Percentiles rank a stretch among this genome's conserved stretches.
phyloP scores from a whole-genome alignment of 1,284 basidiomycete species.

The Boletus holoroseus region DNA sequence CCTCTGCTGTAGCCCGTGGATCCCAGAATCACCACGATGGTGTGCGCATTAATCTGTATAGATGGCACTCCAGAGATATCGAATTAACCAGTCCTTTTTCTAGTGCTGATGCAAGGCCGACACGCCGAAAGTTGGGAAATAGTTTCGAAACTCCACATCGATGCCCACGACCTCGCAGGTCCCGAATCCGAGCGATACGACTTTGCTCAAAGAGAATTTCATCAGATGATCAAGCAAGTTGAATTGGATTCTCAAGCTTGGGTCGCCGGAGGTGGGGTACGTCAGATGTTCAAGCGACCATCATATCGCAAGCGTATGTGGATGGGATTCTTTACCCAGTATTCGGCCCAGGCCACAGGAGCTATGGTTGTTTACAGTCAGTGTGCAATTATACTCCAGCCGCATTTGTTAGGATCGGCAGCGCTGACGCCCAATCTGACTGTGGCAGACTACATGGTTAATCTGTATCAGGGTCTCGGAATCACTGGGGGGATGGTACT shows the following conservation, averaged over 20 bases:
- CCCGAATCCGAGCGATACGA: neutral
- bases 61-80: neutral
- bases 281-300: slow-evolving; percentile 12
- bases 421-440: neutral
- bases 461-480: neutral
- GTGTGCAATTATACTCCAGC: neutral
- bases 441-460: slow-evolving; percentile 1
- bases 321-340: slow-evolving; percentile 18
- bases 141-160: neutral
- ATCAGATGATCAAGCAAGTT: slow-evolving; percentile 2
- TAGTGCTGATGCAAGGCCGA: slow-evolving; percentile 16
- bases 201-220: neutral
- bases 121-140: slow-evolving; percentile 8
- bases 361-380: slow-evolving; percentile 17
- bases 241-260: slow-evolving; percentile 8
- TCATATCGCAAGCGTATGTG: slow-evolving; percentile 18
- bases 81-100: neutral
- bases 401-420: too few relatives aligned
- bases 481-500: neutral
- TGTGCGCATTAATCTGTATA: neutral
- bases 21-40: slow-evolving; percentile 12
- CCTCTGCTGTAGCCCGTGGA: slow-evolving; percentile 11
- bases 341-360: slow-evolving; percentile 15
- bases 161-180: neutral
- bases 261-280: slow-evolving; percentile 8